Evolutionary conservation across 2,329 filamentous ascomycete genomes (phyloP).

Genomic region (Ophiostoma ulmi): DNA sequence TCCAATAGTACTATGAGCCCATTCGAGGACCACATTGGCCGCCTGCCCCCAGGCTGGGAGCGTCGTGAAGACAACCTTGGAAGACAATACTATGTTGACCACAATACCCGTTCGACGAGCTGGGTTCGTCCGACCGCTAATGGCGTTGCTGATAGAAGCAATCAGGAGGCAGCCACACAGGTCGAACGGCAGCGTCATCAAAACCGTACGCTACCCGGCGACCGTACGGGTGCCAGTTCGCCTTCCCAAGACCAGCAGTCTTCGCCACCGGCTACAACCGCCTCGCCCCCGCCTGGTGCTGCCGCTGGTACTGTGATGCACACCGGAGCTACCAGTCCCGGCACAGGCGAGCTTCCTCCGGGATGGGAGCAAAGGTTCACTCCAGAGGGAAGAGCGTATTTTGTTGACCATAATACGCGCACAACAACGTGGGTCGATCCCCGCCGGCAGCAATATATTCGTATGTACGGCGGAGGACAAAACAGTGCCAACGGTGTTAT

Average conservation of each 20-base stretch:
- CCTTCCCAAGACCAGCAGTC: constrained; percentile 63
- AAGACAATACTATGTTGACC: constrained; percentile 95
- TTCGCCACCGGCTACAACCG: constrained; percentile 36
- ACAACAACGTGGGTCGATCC: constrained; percentile 99
- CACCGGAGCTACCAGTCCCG: constrained; percentile 88
- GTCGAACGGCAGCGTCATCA: constrained; percentile 90
- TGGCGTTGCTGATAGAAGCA: constrained; percentile 69
- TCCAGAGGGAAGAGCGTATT: constrained; percentile 90
- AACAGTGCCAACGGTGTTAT: constrained; percentile 81
- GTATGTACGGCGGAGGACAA: constrained; percentile 81
- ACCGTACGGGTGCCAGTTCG: constrained; percentile 88
- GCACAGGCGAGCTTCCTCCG: constrained; percentile 87
- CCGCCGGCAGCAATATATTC: constrained; percentile 92
- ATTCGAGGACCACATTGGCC: constrained; percentile 93
- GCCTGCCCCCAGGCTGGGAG: constrained; percentile 91
- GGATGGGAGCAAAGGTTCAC: constrained; percentile 97
- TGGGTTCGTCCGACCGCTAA: constrained; percentile 86
- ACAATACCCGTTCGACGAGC: constrained; percentile 93
- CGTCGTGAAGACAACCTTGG: constrained; percentile 91
- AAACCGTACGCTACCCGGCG: constrained; percentile 91
- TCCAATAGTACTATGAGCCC: constrained; percentile 66
- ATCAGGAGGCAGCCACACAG: constrained; percentile 85
- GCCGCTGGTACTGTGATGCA: constrained; percentile 83
- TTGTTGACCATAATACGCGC: constrained; percentile 96
- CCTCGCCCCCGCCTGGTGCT: constrained; percentile 38